Evolutionary conservation across 768 basidiomycete species (phyloP).

Genomic region (Pholiota molesta): DNA sequence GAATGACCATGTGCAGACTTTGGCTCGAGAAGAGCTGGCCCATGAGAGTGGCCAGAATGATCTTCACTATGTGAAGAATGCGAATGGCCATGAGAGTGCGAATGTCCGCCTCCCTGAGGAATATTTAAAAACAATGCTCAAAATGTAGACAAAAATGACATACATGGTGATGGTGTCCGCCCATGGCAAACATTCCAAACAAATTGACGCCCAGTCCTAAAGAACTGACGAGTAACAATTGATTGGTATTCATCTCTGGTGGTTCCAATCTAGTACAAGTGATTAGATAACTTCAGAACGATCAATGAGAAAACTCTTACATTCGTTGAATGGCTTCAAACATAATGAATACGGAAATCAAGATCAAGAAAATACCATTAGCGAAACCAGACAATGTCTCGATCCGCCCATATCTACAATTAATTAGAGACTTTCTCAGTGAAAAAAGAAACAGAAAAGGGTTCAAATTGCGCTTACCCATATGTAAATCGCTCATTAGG

Average conservation of each 20-base stretch:
- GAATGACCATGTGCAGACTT: constrained; percentile 22
- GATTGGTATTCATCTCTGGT: constrained; percentile 97
- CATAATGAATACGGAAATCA: constrained; percentile 97
- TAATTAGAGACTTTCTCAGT: neutral
- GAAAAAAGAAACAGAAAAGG: neutral
- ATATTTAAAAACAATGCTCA: constrained; percentile 2
- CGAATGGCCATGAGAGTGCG: constrained; percentile 62
- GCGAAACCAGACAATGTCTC: constrained; percentile 98
- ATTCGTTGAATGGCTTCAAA: constrained; percentile 97
- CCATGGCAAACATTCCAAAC: constrained; percentile 99
- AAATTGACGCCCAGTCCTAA: constrained; percentile 92
- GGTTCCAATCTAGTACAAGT: constrained; percentile 70
- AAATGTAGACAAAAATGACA: constrained; percentile 21
- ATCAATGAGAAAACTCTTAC: constrained; percentile 43
- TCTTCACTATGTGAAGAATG: constrained; percentile 25
- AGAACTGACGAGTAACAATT: constrained; percentile 86
- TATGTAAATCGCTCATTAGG: constrained; percentile 95
- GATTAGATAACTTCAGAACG: neutral
- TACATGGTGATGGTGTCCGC: constrained; percentile 90
- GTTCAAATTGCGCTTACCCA: constrained; percentile 57
- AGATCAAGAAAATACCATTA: constrained; percentile 91
- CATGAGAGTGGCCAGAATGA: constrained; percentile 38
- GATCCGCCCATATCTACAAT: constrained; percentile 83
- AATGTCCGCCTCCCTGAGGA: constrained; percentile 55
- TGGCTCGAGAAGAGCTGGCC: constrained; percentile 14